phyloP scores from a whole-genome alignment of 2,329 filamentous ascomycete genomes.

The Diplodia corticola region DNA sequence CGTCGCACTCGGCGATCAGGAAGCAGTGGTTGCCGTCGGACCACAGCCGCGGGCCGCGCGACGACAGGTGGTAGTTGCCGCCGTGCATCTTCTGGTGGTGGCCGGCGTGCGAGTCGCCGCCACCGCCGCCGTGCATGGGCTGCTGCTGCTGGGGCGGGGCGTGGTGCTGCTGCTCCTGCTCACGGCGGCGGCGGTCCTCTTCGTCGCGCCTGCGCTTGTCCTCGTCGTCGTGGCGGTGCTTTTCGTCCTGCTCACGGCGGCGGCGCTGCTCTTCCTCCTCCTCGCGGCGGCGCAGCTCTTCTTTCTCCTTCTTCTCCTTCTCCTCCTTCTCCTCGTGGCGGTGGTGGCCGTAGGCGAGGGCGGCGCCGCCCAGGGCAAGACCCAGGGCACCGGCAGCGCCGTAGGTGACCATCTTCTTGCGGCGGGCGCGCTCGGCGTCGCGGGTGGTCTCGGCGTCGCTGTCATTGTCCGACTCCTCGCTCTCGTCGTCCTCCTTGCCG shows the following conservation, averaged over 20 bases:
- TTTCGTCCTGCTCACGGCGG: not conserved
- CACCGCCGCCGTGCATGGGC: not conserved
- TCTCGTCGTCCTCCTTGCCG: constrained; percentile 14
- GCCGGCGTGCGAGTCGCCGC: not conserved
- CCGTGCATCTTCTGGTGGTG: constrained; percentile 18
- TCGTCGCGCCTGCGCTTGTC: not conserved
- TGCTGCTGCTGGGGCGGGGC: not conserved
- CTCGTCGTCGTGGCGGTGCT: not conserved
- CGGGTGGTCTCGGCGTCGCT: constrained; percentile 5
- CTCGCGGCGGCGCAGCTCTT: not conserved
- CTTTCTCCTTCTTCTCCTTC: not conserved
- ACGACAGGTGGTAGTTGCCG: constrained; percentile 15
- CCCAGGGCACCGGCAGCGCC: constrained; percentile 13
- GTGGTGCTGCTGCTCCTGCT: constrained; percentile 14
- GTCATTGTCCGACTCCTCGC: not conserved
- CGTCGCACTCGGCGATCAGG: constrained; percentile 14
- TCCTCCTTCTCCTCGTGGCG: constrained; percentile 17
- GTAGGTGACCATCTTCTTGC: constrained; percentile 17
- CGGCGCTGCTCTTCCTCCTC: constrained; percentile 11
- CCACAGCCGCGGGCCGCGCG: not conserved
- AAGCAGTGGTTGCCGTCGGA: constrained; percentile 10
- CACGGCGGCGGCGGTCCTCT: not conserved
- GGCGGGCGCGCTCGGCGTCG: not conserved
- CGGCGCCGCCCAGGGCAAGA: not conserved
- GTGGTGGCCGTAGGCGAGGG: constrained; percentile 10